Evolutionary conservation across 139 green algal genomes (phyloP).

Genomic region (Gonium pectorale): DNA sequence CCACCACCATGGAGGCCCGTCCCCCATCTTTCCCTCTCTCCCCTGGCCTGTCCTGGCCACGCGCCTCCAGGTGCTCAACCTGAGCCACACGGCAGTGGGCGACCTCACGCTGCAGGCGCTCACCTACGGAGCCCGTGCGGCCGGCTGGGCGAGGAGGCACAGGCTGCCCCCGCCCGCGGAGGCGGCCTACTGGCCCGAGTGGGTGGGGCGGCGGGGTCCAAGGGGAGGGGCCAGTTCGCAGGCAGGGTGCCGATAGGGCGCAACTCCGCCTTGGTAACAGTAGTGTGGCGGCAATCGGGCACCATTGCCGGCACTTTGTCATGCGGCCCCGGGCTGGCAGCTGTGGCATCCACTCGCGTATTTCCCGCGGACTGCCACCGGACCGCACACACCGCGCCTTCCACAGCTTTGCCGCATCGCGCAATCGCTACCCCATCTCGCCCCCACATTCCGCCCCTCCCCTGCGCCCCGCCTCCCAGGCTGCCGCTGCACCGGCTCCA

Average conservation of each 20-base stretch:
- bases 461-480: conserved; percentile 20
- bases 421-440: too few relatives aligned
- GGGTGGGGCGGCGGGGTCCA: not conserved
- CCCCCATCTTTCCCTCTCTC: too few relatives aligned
- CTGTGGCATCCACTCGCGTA: too few relatives aligned
- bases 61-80: conserved; percentile 24
- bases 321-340: too few relatives aligned
- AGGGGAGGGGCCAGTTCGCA: not conserved
- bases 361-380: too few relatives aligned
- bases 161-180: not conserved
- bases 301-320: too few relatives aligned
- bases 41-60: not conserved
- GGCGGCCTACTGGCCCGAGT: conserved; percentile 4
- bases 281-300: too few relatives aligned
- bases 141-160: not conserved
- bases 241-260: too few relatives aligned
- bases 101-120: conserved; percentile 47
- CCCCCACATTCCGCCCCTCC: not conserved
- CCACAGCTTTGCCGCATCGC: too few relatives aligned
- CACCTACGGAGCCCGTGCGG: conserved; percentile 37
- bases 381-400: too few relatives aligned
- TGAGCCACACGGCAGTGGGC: conserved; percentile 39
- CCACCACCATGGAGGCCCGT: too few relatives aligned
- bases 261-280: too few relatives aligned
- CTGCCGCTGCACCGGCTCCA: conserved; percentile 39